A percentile compares a stretch with the other conserved stretches of the same genome.
Conservation (phyloP, 768 basidiomycete species). For the Dentipellis sp. region DNA sequence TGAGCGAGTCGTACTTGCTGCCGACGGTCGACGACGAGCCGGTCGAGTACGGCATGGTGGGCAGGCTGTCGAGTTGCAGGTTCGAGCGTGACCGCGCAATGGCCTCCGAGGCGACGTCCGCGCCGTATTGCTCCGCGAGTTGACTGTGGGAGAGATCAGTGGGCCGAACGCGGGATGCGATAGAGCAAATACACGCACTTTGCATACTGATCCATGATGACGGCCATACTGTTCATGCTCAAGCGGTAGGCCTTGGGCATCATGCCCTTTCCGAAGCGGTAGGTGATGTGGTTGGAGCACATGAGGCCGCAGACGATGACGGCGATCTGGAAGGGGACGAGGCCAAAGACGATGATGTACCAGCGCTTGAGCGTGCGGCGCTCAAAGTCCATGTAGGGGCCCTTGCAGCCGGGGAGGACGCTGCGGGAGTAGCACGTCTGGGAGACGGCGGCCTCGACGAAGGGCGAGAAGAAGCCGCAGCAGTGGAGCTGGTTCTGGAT, state of each 20-base stretch:
- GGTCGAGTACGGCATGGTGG: slow-evolving; percentile 20
- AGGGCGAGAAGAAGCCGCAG: slow-evolving; percentile 77
- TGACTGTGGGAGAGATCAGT: slow-evolving; percentile 33
- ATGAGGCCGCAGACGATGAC: slow-evolving; percentile 57
- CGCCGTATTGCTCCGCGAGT: slow-evolving; percentile 67
- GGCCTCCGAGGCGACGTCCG: slow-evolving; percentile 50
- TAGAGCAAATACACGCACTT: slow-evolving; percentile 34
- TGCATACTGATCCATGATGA: slow-evolving; percentile 81
- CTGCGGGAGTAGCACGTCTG: slow-evolving; percentile 69
- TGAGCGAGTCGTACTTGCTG: neutral
- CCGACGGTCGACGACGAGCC: neutral
- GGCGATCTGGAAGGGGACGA: slow-evolving; percentile 60
- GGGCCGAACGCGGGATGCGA: neutral
- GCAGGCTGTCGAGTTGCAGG: slow-evolving; percentile 29
- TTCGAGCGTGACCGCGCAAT: slow-evolving; percentile 48
- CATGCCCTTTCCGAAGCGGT: slow-evolving; percentile 83
- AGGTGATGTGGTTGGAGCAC: slow-evolving; percentile 79
- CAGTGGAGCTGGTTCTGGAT: slow-evolving; percentile 71
- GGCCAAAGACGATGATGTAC: slow-evolving; percentile 55
- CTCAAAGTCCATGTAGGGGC: slow-evolving; percentile 50
- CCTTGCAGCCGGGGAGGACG: slow-evolving; percentile 67
- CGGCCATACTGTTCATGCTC: slow-evolving; percentile 63
- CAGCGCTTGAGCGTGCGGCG: slow-evolving; percentile 44
- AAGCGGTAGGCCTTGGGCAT: slow-evolving; percentile 79
- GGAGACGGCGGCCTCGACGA: slow-evolving; percentile 68